phyloP scores from a whole-genome alignment of 257 asterid species.

The Solanum sejunctum region DNA sequence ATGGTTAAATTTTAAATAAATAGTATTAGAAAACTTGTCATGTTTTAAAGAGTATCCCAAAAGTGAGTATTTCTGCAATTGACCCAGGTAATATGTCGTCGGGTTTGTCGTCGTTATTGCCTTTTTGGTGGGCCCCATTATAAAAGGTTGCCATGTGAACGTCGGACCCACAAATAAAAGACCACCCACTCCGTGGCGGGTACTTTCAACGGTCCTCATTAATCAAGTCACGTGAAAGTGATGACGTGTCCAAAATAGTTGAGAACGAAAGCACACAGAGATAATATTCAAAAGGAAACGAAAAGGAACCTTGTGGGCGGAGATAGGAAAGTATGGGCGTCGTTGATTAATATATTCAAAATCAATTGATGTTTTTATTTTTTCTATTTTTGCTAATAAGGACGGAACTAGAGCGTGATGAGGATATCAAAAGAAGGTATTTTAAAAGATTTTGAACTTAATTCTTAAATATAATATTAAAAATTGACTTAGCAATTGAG shows the following conservation, averaged over 20 bases:
- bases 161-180: neutral
- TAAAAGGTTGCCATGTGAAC: neutral
- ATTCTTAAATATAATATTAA: no score
- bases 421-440: no score
- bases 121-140: neutral
- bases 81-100: neutral
- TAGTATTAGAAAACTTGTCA: neutral
- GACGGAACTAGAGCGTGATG: no score
- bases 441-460: no score
- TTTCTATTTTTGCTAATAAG: no score
- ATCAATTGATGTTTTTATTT: no score
- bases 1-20: neutral
- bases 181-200: neutral
- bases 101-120: neutral
- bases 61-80: neutral
- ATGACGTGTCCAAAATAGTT: neutral
- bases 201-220: neutral
- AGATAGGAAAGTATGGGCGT: no score
- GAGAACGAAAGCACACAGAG: neutral
- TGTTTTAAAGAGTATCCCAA: neutral
- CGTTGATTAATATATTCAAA: no score
- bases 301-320: no score
- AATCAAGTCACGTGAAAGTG: neutral
- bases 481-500: no score
- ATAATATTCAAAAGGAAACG: no score